phyloP scores from a whole-genome alignment of 2,329 filamentous ascomycete species.

The Aspergillus intermedius region DNA sequence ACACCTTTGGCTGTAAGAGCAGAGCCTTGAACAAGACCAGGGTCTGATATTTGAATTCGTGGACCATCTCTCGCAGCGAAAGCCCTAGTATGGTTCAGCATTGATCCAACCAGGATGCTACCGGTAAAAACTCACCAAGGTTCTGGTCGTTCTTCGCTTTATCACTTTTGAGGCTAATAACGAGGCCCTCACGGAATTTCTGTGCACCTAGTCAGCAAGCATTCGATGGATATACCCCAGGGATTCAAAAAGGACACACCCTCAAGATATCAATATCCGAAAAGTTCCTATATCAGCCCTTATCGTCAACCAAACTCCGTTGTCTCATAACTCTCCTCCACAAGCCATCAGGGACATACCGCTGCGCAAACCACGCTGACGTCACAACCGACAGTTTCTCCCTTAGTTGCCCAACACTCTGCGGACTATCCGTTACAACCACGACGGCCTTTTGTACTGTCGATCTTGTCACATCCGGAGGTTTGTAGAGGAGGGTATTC shows the following conservation, averaged over 20 bases:
- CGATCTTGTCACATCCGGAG: constrained; percentile 87
- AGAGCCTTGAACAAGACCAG: constrained; percentile 90
- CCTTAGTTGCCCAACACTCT: constrained; percentile 82
- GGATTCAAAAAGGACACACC: constrained; percentile 33
- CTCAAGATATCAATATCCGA: constrained; percentile 81
- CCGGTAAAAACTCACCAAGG: constrained; percentile 55
- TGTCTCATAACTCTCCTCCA: not conserved
- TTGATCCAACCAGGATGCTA: constrained; percentile 4
- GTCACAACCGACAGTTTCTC: constrained; percentile 88
- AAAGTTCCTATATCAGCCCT: constrained; percentile 57
- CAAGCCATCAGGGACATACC: constrained; percentile 35
- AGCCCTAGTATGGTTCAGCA: constrained; percentile 40
- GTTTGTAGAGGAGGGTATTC: constrained; percentile 66
- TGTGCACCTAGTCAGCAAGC: constrained; percentile 28
- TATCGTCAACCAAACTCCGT: not conserved
- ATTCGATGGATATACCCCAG: not conserved
- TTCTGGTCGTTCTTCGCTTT: constrained; percentile 78
- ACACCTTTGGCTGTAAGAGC: constrained; percentile 86
- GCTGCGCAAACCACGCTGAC: constrained; percentile 92
- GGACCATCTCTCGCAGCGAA: constrained; percentile 81
- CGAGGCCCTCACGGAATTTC: constrained; percentile 84
- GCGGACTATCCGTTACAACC: constrained; percentile 84
- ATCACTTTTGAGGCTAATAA: constrained; percentile 50
- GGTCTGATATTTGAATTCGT: constrained; percentile 92
- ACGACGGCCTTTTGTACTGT: constrained; percentile 98